Percentiles rank a stretch among this genome's conserved stretches.
Evolutionary conservation across 2,329 filamentous ascomycete species (phyloP).

Genomic region (Fusarium dimerum): DNA sequence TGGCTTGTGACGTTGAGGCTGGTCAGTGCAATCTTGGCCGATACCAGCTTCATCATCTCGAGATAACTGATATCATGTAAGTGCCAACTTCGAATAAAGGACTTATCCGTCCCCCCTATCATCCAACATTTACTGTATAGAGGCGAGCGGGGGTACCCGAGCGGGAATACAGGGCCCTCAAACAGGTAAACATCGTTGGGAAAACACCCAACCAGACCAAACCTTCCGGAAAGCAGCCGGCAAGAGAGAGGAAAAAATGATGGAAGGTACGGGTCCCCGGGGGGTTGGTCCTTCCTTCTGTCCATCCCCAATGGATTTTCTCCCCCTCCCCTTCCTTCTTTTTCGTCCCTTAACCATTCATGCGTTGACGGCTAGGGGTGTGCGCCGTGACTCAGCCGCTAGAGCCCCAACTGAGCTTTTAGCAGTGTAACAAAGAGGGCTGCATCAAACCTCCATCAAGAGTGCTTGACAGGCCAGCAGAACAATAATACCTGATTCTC

Average conservation of each 20-base stretch:
- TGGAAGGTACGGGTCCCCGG: conserved; percentile 7
- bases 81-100: conserved; percentile 5
- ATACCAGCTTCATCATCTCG: no score
- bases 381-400: conserved; percentile 17
- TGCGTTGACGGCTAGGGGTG: conserved; percentile 21
- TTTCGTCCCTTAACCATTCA: conserved; percentile 10
- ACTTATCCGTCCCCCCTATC: conserved; percentile 9
- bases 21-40: no score
- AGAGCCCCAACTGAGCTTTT: neutral
- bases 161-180: no score
- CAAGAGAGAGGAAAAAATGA: conserved; percentile 14
- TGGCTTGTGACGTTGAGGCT: no score
- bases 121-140: conserved; percentile 9
- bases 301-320: conserved; percentile 30
- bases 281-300: conserved; percentile 15
- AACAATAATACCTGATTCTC: conserved; percentile 12
- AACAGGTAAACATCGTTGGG: neutral
- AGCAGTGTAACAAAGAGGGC: neutral
- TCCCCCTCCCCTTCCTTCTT: conserved; percentile 7
- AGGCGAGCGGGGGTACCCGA: no score
- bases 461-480: neutral
- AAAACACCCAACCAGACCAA: neutral
- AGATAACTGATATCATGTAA: no score
- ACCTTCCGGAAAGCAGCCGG: conserved; percentile 17
- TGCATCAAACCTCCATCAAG: neutral